Conservation (phyloP, 2,329 filamentous ascomycete genomes). For the Alternaria infectoria region DNA sequence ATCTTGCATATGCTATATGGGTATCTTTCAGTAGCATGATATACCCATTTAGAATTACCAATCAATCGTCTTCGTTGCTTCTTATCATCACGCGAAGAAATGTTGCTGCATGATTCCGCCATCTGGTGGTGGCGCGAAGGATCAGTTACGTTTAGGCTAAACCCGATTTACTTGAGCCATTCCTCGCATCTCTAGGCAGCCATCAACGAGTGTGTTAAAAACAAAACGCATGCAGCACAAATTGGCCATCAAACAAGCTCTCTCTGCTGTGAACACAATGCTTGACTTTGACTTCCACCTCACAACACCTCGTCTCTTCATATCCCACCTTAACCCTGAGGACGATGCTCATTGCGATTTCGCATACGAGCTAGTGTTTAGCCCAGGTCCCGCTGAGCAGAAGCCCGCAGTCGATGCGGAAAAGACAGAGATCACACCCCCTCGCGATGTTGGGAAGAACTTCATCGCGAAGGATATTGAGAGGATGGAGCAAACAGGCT, state of each 20-base stretch:
- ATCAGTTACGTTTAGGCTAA: not conserved
- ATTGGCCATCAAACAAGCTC: not conserved
- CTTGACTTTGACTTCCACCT: conserved; percentile 70
- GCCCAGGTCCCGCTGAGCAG: conserved; percentile 5
- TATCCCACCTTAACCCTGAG: conserved; percentile 23
- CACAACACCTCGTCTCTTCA: conserved; percentile 58
- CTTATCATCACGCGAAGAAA: not conserved
- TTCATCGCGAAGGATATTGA: conserved; percentile 11
- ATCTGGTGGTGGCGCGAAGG: not conserved
- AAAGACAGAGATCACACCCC: conserved; percentile 5
- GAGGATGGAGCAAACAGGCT: conserved; percentile 31
- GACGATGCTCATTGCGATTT: conserved; percentile 24
- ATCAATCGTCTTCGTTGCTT: not conserved
- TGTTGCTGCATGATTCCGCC: not conserved
- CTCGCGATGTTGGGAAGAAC: conserved; percentile 6
- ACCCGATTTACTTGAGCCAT: not conserved
- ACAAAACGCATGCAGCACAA: not conserved
- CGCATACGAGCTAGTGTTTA: conserved; percentile 10
- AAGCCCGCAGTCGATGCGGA: conserved; percentile 1
- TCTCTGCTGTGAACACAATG: conserved; percentile 11
- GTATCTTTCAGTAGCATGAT: not conserved
- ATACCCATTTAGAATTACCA: not conserved
- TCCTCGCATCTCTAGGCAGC: not conserved
- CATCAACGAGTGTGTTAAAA: not conserved
- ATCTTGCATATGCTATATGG: not conserved